phyloP scores from a whole-genome alignment of 257 asterid genomes.

The Salvia splendens region DNA sequence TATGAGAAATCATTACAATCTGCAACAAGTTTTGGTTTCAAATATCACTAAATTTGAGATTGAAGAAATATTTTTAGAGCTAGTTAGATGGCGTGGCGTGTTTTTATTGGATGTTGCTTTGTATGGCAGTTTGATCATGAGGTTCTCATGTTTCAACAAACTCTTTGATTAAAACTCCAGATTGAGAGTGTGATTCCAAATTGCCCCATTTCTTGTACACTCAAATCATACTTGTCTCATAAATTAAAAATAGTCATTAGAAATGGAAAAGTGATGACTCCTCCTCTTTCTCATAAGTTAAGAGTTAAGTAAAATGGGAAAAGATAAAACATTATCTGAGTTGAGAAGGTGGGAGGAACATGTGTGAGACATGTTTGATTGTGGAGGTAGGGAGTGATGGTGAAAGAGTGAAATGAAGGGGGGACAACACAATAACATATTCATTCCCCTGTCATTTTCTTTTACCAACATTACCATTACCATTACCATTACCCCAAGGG shows the following conservation, averaged over 20 bases:
- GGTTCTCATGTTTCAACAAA: slow-evolving; percentile 62
- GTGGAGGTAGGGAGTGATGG: slow-evolving; percentile 34
- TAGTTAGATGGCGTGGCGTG: slow-evolving; percentile 19
- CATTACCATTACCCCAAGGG: background rate
- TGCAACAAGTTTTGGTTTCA: background rate
- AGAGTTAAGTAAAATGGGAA: background rate
- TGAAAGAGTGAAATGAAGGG: slow-evolving; percentile 37
- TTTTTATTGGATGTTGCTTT: slow-evolving; percentile 33
- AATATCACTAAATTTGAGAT: slow-evolving; percentile 8
- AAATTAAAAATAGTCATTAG: background rate
- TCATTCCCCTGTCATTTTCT: slow-evolving; percentile 37
- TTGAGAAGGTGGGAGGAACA: slow-evolving; percentile 28
- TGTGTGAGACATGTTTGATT: slow-evolving; percentile 40
- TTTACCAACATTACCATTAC: slow-evolving; percentile 16
- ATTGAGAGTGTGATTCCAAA: slow-evolving; percentile 27
- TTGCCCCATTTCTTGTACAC: slow-evolving; percentile 22
- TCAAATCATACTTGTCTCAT: background rate
- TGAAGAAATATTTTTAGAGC: slow-evolving; percentile 19
- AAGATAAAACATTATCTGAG: background rate
- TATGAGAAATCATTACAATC: slow-evolving; percentile 13
- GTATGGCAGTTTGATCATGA: slow-evolving; percentile 62
- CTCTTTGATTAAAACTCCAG: slow-evolving; percentile 32
- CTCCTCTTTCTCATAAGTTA: background rate
- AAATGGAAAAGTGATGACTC: slow-evolving; percentile 7
- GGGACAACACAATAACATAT: slow-evolving; percentile 42